These are phyloP conservation scores for Amylocystis lapponica DNA, from an alignment of 768 basidiomycete genomes.

Conservation along the genomic window DNA sequence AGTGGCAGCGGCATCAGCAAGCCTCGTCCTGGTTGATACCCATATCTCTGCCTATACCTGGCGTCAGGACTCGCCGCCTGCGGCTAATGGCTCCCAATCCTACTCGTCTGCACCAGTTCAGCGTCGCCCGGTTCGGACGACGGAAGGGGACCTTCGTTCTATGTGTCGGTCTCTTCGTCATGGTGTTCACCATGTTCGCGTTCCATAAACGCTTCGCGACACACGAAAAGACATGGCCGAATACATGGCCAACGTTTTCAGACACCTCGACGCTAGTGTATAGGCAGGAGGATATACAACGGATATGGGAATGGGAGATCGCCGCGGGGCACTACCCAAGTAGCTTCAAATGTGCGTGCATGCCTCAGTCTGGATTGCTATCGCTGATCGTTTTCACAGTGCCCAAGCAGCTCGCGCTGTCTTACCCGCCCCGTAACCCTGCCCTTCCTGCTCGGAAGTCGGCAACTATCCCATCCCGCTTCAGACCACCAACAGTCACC, in stretches of 20 bases:
- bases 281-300: conserved; percentile 70
- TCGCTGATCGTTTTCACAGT: conserved; percentile 37
- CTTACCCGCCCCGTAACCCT: conserved; percentile 57
- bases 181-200: conserved; percentile 53
- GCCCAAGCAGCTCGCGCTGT: conserved; percentile 62
- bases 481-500: conserved; percentile 43
- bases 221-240: conserved; percentile 59
- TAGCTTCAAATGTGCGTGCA: conserved; percentile 58
- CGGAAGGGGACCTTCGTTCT: conserved; percentile 52
- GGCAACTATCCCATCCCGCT: conserved; percentile 41
- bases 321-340: conserved; percentile 93
- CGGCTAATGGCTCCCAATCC: conserved; percentile 59
- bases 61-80: conserved; percentile 47
- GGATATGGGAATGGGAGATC: conserved; percentile 96
- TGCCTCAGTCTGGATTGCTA: conserved; percentile 1
- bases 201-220: conserved; percentile 57
- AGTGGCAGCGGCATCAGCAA: conserved; percentile 44
- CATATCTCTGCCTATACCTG: conserved; percentile 55
- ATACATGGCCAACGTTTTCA: conserved; percentile 36
- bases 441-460: conserved; percentile 57
- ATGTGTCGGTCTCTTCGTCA: conserved; percentile 37
- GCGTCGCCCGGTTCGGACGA: conserved; percentile 51
- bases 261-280: conserved; percentile 72
- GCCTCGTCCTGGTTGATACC: conserved; percentile 52
- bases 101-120: conserved; percentile 50